Evolutionary conservation across 345 rosid species (phyloP).

Genomic region (Physaria fendleri): DNA sequence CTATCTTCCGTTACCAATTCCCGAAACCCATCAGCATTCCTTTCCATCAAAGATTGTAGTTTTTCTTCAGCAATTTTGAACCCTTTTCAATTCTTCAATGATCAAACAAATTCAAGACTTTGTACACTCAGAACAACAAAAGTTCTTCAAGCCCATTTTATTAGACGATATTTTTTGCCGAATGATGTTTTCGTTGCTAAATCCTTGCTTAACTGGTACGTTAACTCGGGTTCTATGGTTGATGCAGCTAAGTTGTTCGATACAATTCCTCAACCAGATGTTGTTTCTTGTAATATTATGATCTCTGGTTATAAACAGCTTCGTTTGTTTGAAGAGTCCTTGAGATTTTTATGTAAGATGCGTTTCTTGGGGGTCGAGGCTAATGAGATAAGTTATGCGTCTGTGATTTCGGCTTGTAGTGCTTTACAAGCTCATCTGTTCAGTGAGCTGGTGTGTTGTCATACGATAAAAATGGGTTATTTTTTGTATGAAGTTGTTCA

Average conservation of each 20-base stretch:
- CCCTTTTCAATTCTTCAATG: slow-evolving; percentile 39
- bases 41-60: slow-evolving; percentile 9
- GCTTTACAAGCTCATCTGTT: slow-evolving; percentile 32
- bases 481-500: slow-evolving; percentile 48
- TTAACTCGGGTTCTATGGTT: slow-evolving; percentile 36
- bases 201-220: slow-evolving; percentile 43
- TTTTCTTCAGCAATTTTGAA: slow-evolving; percentile 21
- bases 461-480: slow-evolving; percentile 48
- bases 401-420: slow-evolving; percentile 59
- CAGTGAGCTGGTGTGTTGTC: slow-evolving; percentile 47
- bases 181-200: slow-evolving; percentile 35
- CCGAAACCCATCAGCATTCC: slow-evolving; percentile 11
- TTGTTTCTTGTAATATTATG: slow-evolving; percentile 58
- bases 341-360: slow-evolving; percentile 48
- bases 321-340: slow-evolving; percentile 35
- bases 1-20: slow-evolving; percentile 29
- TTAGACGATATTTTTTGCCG: slow-evolving; percentile 29
- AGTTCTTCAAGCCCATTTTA: slow-evolving; percentile 41
- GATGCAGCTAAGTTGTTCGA: slow-evolving; percentile 64
- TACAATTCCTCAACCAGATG: slow-evolving; percentile 47
- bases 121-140: slow-evolving; percentile 32
- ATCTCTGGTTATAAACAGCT: slow-evolving; percentile 46
- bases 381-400: slow-evolving; percentile 52
- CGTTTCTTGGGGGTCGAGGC: slow-evolving; percentile 40
- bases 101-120: slow-evolving; percentile 27